Conservation (phyloP, 148 eudicot species). For the Oxyria digyna region DNA sequence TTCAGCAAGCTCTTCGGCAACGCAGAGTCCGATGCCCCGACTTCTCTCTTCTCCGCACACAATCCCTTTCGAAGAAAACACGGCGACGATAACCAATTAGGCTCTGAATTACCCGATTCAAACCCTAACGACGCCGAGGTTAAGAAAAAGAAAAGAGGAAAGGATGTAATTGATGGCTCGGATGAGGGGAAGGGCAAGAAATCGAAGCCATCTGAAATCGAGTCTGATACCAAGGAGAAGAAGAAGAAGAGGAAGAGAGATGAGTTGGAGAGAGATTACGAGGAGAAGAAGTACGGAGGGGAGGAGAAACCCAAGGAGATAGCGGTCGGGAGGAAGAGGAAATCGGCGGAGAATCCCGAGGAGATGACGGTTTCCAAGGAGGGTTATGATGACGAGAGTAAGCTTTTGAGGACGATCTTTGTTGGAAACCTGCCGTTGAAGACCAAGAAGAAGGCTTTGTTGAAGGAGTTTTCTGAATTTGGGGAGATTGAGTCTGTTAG, state of each 20-base stretch:
- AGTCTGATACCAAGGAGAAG: constrained; percentile 9
- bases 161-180: constrained; percentile 4
- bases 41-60: constrained; percentile 41
- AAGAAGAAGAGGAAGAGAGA: constrained; percentile 79
- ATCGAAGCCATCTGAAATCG: not conserved
- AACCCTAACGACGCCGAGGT: constrained; percentile 11
- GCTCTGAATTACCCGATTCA: constrained; percentile 1
- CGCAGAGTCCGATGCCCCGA: constrained; percentile 14
- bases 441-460: constrained; percentile 63
- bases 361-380: constrained; percentile 53
- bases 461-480: constrained; percentile 62
- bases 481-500: constrained; percentile 87
- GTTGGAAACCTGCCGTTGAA: constrained; percentile 93
- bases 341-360: constrained; percentile 32
- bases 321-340: constrained; percentile 63
- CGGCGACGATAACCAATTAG: constrained; percentile 9
- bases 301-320: constrained; percentile 19
- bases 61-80: constrained; percentile 58
- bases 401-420: constrained; percentile 82
- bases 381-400: constrained; percentile 88
- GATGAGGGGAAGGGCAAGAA: constrained; percentile 4
- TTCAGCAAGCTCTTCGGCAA: constrained; percentile 48
- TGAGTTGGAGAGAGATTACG: constrained; percentile 71
- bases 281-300: constrained; percentile 25
- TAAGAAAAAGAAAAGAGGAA: constrained; percentile 17